phyloP scores from a whole-genome alignment of 2,329 filamentous ascomycete genomes.

The Alternaria ventricosa region DNA sequence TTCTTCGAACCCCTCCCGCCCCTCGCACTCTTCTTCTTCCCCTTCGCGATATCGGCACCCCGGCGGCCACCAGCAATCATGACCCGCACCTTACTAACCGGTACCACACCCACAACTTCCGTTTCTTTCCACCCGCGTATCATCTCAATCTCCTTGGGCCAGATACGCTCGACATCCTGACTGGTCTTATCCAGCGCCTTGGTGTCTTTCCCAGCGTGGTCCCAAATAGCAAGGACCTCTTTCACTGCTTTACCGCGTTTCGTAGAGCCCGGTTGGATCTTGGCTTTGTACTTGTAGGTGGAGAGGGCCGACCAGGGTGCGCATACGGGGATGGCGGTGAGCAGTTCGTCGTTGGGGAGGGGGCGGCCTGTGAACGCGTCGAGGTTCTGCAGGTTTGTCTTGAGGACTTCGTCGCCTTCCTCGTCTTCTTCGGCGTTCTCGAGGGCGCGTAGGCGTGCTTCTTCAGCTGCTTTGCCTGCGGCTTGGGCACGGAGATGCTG shows the following conservation, averaged over 20 bases:
- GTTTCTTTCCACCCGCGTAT: constrained; percentile 80
- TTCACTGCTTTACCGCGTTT: constrained; percentile 96
- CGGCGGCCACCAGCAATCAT: constrained; percentile 65
- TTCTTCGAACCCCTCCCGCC: constrained; percentile 44
- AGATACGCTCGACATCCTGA: constrained; percentile 73
- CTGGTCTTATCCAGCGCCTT: constrained; percentile 54
- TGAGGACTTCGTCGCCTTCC: constrained; percentile 64
- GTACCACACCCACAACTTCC: constrained; percentile 80
- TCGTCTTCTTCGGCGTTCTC: constrained; percentile 54
- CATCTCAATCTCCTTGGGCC: constrained; percentile 85
- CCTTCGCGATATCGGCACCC: constrained; percentile 37
- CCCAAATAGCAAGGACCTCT: constrained; percentile 86
- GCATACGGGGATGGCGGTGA: constrained; percentile 68
- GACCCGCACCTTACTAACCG: constrained; percentile 79
- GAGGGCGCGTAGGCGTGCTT: constrained; percentile 60
- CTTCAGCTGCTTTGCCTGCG: constrained; percentile 78
- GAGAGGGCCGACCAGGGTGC: constrained; percentile 68
- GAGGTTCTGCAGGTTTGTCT: constrained; percentile 51
- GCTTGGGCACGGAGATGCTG: constrained; percentile 81
- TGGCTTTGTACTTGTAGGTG: constrained; percentile 90
- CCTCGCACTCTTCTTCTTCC: constrained; percentile 37
- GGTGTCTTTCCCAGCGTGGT: constrained; percentile 64
- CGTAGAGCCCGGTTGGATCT: constrained; percentile 84
- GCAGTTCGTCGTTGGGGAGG: constrained; percentile 79
- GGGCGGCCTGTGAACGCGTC: constrained; percentile 80